These are phyloP conservation scores for Tinospora cordifolia DNA, from an alignment of 164 flowering plant species.

Conservation along the genomic window DNA sequence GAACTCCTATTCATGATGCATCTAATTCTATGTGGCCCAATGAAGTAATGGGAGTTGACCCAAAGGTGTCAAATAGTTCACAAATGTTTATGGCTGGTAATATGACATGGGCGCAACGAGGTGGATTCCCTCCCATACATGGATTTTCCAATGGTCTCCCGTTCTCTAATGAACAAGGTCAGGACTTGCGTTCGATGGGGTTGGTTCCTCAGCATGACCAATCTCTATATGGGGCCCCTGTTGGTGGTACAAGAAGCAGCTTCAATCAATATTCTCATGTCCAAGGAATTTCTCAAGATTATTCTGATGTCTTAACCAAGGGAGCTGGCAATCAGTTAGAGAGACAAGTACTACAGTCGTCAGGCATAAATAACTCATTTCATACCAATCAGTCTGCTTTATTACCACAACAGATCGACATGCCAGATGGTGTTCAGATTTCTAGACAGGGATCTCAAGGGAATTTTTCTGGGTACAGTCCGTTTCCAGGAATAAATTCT, in stretches of 20 bases:
- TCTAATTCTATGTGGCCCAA: slow-evolving; percentile 20
- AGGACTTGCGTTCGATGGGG: slow-evolving; percentile 33
- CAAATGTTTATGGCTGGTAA: slow-evolving; percentile 36
- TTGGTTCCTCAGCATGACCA: slow-evolving; percentile 40
- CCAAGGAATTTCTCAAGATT: slow-evolving; percentile 40
- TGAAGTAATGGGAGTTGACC: slow-evolving; percentile 21
- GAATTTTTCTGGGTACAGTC: slow-evolving; percentile 32
- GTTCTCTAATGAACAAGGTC: slow-evolving; percentile 40
- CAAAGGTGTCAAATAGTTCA: slow-evolving; percentile 22
- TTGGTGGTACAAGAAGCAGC: slow-evolving; percentile 31
- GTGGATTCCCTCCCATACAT: slow-evolving; percentile 34
- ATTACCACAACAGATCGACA: slow-evolving; percentile 29
- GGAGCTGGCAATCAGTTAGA: slow-evolving; percentile 28
- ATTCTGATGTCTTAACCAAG: slow-evolving; percentile 27
- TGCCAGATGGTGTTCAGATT: slow-evolving; percentile 26
- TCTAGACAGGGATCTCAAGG: slow-evolving; percentile 39
- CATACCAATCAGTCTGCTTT: slow-evolving; percentile 30
- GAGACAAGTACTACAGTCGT: slow-evolving; percentile 34
- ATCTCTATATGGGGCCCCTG: slow-evolving; percentile 57
- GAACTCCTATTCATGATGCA: slow-evolving; percentile 37
- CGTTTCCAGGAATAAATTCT: slow-evolving; percentile 26
- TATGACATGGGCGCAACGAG: slow-evolving; percentile 36
- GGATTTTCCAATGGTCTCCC: slow-evolving; percentile 36
- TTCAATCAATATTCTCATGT: slow-evolving; percentile 34
- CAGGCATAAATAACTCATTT: slow-evolving; percentile 33